Conservation (phyloP, 768 basidiomycete genomes). For the Lentinula aciculospora region DNA sequence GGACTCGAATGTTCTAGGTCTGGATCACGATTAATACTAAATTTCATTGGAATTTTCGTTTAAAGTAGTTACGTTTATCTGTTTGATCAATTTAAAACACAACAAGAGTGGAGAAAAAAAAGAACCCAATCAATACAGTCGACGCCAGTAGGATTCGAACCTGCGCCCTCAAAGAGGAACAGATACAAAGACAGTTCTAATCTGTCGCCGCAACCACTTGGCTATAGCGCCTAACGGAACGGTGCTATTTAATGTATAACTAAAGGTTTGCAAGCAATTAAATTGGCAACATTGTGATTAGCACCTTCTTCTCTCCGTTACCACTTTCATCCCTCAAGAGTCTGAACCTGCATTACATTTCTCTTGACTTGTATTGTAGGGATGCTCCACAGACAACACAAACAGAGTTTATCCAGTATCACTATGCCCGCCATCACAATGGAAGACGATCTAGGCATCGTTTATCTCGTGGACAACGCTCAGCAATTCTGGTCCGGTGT, state of each 20-base stretch:
- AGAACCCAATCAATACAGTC: not conserved
- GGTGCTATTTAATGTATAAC: no score
- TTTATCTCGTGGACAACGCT: constrained; percentile 76
- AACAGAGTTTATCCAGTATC: not conserved
- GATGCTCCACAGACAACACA: not conserved
- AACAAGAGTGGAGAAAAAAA: no score
- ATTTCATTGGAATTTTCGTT: not conserved
- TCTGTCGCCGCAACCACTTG: constrained; percentile 79
- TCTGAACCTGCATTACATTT: no score
- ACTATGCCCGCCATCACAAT: constrained; percentile 26
- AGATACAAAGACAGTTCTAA: constrained; percentile 1
- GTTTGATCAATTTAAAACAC: no score
- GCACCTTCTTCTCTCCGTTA: no score
- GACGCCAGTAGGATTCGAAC: constrained; percentile 13
- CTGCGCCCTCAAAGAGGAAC: constrained; percentile 15
- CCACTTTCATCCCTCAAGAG: no score
- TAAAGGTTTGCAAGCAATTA: no score
- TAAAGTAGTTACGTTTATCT: no score
- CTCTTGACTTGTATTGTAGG: not conserved
- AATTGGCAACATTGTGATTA: not conserved
- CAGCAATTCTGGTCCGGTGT: constrained; percentile 90
- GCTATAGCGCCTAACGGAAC: constrained; percentile 71
- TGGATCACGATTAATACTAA: constrained; percentile 17
- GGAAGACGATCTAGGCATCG: constrained; percentile 72
- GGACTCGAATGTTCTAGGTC: constrained; percentile 27